Percentiles rank a stretch among this genome's conserved stretches.
Evolutionary conservation across 176 grass and related monocot genomes (phyloP).

Genomic region (Zea luxurians): DNA sequence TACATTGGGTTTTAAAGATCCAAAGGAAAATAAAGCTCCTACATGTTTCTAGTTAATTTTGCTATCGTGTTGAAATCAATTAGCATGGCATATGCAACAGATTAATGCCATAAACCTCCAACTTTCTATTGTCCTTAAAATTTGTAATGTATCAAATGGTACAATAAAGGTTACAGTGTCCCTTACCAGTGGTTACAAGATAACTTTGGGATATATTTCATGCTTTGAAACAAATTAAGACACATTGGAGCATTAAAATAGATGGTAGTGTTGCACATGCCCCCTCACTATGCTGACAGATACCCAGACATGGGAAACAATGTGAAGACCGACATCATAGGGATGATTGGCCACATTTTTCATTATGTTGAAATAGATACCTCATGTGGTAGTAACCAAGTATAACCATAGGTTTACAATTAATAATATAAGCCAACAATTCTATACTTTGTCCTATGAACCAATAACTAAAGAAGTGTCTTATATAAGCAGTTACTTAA

Average conservation of each 20-base stretch:
- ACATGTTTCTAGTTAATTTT: too few species aligned
- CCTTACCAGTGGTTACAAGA: background rate
- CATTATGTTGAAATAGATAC: background rate
- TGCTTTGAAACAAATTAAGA: conserved; percentile 7
- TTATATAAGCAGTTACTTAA: conserved; percentile 16
- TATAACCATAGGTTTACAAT: background rate
- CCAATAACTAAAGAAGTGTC: background rate
- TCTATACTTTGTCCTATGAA: background rate
- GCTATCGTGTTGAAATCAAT: too few species aligned
- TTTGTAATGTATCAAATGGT: background rate
- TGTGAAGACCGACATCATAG: background rate
- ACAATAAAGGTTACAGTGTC: conserved; percentile 11
- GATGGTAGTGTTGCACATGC: background rate
- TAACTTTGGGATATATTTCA: background rate
- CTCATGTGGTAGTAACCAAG: conserved; percentile 17
- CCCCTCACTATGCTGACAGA: background rate
- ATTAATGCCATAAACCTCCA: too few species aligned
- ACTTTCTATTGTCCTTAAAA: too few species aligned
- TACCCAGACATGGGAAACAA: conserved; percentile 15
- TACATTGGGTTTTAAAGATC: too few species aligned
- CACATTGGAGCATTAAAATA: background rate
- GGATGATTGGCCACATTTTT: background rate
- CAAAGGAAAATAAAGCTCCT: too few species aligned
- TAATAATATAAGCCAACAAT: background rate
- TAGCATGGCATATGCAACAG: too few species aligned